Base-by-base conservation (phyloP, 352 stramenopile species). In the Phytophthora pistaciae region DNA sequence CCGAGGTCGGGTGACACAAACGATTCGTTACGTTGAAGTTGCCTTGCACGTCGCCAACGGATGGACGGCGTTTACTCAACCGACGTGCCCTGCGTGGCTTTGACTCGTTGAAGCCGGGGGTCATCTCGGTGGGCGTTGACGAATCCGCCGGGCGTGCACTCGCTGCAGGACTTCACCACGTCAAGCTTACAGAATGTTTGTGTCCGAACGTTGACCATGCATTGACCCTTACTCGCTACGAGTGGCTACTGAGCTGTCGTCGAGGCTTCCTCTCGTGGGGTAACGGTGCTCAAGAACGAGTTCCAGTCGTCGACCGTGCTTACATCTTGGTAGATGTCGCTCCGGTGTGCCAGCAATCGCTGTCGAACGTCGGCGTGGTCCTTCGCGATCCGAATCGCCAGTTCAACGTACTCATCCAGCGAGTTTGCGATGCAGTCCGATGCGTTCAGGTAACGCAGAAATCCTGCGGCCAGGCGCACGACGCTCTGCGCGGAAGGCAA, bases 391-490 rank as follows among this genome's bases (percentile, higher is more conserved):
- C 18, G 52, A 14, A 90, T 46, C 0, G 84, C 71, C 9, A 75
- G 46, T 3, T 74, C 16, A 20, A 92, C 54, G 56, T 80, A 92
- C 36, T 84, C 75, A 16, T 82, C 72, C 1, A 87, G 29, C 8
- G 68, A 77, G 7, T 48, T 18, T 0, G 78, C 77, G 44, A 92
- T 86, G 44, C 72, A 84, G 9, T 82, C 68, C 4, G 78, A 79
- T 10, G 79, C 65, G 57, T 86, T 82, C 58, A 92, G 81, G 61
- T 80, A 82, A 1, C 84, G 82, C 11, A 89, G 70, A 54, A 92
- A 92, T 1, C 84, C 84, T 20, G 84, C 84, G 11, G 84, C 79
- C 29, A 92, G 81, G 31, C 90, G 76, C 23, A 86, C 68, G 7
- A 91, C 80, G 7, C 67, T 87, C 46, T 92, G 84, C 18, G 75